Conservation (phyloP, 306 rosid genomes). For the Prunus kanzakura region DNA sequence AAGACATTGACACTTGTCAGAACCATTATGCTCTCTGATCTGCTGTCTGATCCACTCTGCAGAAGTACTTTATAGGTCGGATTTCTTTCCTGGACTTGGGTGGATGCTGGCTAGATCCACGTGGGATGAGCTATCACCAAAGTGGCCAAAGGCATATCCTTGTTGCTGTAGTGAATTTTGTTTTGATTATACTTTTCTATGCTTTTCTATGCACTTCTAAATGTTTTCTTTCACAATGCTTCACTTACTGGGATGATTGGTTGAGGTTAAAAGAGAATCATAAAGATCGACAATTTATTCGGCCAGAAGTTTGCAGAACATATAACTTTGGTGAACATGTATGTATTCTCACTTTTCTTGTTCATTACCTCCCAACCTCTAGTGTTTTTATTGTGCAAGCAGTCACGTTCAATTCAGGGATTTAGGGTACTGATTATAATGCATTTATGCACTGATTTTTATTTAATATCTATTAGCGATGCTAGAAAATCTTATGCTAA, state of each 20-base stretch:
- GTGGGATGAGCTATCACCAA: constrained; percentile 99
- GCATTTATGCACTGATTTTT: not conserved
- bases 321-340: constrained; percentile 95
- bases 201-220: constrained; percentile 14
- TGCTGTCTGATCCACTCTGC: constrained; percentile 31
- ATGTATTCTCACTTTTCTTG: constrained; percentile 31
- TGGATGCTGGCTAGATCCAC: constrained; percentile 86
- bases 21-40: constrained; percentile 1
- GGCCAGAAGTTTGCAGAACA: constrained; percentile 98
- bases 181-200: constrained; percentile 17
- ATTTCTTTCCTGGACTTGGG: constrained; percentile 95
- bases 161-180: constrained; percentile 32
- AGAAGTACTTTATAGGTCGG: constrained; percentile 89
- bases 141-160: constrained; percentile 99
- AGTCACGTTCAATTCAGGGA: not conserved
- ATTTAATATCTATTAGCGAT: not conserved
- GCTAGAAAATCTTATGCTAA: not conserved
- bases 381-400: not conserved
- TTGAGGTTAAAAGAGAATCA: constrained; percentile 81
- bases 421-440: not conserved
- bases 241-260: constrained; percentile 99
- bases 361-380: not conserved
- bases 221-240: constrained; percentile 71
- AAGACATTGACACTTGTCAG: not conserved
- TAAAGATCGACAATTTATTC: constrained; percentile 86